Evolutionary conservation across 257 asterid genomes (phyloP).

Genomic region (Solanum paucissectum): DNA sequence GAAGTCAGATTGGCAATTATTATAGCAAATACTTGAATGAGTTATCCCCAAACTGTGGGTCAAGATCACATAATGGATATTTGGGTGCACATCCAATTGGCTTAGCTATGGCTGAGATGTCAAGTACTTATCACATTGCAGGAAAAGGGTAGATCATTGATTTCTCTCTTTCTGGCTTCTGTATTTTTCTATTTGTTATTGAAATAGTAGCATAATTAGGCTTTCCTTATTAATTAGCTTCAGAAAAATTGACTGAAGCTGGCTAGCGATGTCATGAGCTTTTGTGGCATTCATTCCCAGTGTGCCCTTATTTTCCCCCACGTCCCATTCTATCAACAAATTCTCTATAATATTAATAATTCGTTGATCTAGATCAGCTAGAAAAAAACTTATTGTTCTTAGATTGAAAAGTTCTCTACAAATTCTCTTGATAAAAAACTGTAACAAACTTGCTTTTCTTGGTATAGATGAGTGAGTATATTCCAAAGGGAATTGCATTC

Average conservation of each 20-base stretch:
- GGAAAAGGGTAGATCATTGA: constrained; percentile 60
- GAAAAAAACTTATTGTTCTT: background rate
- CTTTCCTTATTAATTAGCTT: background rate
- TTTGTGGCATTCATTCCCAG: background rate
- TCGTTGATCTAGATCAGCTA: background rate
- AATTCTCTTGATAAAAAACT: background rate
- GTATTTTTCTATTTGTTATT: background rate
- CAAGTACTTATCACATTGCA: constrained; percentile 38
- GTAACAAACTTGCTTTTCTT: background rate
- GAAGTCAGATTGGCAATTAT: constrained; percentile 16
- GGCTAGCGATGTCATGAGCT: background rate
- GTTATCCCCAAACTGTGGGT: constrained; percentile 18
- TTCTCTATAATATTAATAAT: background rate
- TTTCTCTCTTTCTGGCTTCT: background rate
- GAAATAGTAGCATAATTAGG: background rate
- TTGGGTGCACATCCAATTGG: constrained; percentile 32
- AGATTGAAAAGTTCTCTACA: background rate
- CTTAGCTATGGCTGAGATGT: constrained; percentile 59
- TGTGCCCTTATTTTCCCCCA: background rate
- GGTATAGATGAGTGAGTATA: background rate
- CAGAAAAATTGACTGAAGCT: background rate
- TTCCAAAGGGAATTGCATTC: background rate
- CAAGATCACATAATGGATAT: constrained; percentile 22
- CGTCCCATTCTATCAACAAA: background rate
- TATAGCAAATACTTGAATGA: constrained; percentile 20